Conservation (phyloP, 139 green algal species). For the Astrephomene gubernaculifera region DNA sequence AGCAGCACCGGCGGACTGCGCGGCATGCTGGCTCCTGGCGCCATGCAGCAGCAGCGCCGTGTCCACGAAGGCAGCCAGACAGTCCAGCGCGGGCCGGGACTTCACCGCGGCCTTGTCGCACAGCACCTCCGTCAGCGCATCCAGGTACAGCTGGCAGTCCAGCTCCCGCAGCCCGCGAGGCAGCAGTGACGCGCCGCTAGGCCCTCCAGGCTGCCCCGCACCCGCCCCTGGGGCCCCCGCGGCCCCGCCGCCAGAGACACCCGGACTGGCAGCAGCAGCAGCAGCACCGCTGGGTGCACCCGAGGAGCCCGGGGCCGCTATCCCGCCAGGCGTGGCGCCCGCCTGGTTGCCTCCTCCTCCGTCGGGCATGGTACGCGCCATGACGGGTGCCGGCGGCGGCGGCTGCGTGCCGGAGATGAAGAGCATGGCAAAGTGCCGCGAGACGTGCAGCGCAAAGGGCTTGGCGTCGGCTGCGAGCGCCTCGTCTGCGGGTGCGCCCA, state of each 20-base stretch:
- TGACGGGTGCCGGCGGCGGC: conserved; percentile 63
- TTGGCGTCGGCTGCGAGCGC: conserved; percentile 66
- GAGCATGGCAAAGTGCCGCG: conserved; percentile 94
- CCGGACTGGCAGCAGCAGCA: too few relatives aligned
- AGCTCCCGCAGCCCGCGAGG: conserved; percentile 76
- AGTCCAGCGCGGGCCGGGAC: conserved; percentile 66
- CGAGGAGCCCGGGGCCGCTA: too few relatives aligned
- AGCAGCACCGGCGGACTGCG: neutral
- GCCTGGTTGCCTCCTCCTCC: too few relatives aligned
- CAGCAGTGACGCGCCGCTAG: conserved; percentile 16
- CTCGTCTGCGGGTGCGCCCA: conserved; percentile 65
- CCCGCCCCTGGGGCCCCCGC: too few relatives aligned
- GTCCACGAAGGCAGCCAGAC: conserved; percentile 83
- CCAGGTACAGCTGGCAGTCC: conserved; percentile 87
- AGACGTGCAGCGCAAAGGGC: conserved; percentile 78
- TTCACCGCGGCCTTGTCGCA: conserved; percentile 52
- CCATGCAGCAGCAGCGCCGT: conserved; percentile 75
- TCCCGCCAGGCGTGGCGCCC: too few relatives aligned
- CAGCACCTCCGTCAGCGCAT: conserved; percentile 87
- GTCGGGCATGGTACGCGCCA: conserved; percentile 39
- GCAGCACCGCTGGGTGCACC: too few relatives aligned
- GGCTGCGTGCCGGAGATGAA: conserved; percentile 72
- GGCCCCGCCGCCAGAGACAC: too few relatives aligned
- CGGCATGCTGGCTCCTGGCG: conserved; percentile 16
- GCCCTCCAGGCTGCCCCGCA: neutral